Evolutionary conservation across 140 eudicot species (phyloP).

Genomic region (Oenanthe javanica): DNA sequence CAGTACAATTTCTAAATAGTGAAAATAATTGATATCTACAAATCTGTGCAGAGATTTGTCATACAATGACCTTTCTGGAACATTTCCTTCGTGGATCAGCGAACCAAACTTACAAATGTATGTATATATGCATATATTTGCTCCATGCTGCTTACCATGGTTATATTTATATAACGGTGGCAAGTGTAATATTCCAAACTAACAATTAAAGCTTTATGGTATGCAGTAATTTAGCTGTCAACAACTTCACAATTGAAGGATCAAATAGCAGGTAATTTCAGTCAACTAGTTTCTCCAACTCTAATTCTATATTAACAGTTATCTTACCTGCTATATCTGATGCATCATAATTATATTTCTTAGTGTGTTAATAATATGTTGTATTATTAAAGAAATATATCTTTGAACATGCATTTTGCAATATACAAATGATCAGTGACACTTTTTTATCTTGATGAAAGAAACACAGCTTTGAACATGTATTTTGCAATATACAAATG

Average conservation of each 20-base stretch:
- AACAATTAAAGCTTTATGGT: slow-evolving; percentile 5
- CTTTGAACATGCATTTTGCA: too few relatives aligned
- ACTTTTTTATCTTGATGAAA: too few relatives aligned
- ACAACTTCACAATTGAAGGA: slow-evolving; percentile 48
- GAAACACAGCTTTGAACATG: neutral
- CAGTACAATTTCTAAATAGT: neutral
- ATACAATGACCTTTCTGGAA: slow-evolving; percentile 68
- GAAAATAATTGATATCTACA: neutral
- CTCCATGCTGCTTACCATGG: neutral
- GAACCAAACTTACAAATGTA: slow-evolving; percentile 49
- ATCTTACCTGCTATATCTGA: neutral
- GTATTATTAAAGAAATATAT: too few relatives aligned
- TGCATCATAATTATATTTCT: neutral
- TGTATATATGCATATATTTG: neutral
- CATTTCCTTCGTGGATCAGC: slow-evolving; percentile 65
- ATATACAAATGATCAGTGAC: too few relatives aligned
- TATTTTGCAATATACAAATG: neutral
- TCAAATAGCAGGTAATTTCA: slow-evolving; percentile 45
- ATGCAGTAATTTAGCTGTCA: slow-evolving; percentile 62
- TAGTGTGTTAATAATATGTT: neutral
- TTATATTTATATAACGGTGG: too few relatives aligned
- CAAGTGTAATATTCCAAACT: neutral
- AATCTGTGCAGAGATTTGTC: slow-evolving; percentile 68
- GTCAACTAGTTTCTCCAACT: neutral
- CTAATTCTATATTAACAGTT: neutral